Conservation (phyloP, 1,284 basidiomycete genomes). For the Coniferiporia weirii region DNA sequence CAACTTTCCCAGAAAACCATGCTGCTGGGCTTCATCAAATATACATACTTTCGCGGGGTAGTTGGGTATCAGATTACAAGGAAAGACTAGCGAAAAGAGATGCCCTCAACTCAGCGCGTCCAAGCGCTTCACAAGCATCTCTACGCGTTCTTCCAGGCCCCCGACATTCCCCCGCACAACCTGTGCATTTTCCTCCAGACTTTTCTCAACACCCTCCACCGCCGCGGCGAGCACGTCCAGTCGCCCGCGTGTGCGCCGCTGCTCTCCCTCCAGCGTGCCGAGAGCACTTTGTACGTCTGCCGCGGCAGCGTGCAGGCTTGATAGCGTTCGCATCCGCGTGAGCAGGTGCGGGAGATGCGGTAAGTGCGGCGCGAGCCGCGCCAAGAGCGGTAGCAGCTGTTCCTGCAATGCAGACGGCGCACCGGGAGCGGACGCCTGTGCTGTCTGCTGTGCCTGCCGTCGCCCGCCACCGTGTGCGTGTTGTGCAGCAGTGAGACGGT, state of each 20-base stretch:
- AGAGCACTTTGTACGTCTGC: constrained; percentile 71
- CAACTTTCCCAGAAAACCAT: no score
- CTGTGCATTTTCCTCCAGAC: constrained; percentile 69
- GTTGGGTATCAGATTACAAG: background rate
- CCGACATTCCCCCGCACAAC: constrained; percentile 70
- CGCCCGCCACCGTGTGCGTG: constrained; percentile 20
- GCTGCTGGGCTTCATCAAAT: no score
- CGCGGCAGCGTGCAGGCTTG: constrained; percentile 78
- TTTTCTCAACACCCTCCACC: constrained; percentile 66
- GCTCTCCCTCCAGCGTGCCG: constrained; percentile 66
- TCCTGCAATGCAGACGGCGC: constrained; percentile 46
- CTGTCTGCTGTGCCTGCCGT: constrained; percentile 33
- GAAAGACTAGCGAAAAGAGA: background rate
- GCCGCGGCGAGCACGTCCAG: constrained; percentile 67
- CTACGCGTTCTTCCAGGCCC: constrained; percentile 63
- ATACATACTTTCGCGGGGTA: no score
- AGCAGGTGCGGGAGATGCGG: constrained; percentile 93
- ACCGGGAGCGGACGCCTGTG: constrained; percentile 27
- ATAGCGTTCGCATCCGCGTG: constrained; percentile 78
- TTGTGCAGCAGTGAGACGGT: constrained; percentile 56
- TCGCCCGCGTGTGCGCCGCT: constrained; percentile 54
- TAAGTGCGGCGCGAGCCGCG: constrained; percentile 79
- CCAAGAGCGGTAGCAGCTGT: constrained; percentile 69
- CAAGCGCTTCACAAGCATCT: constrained; percentile 46
- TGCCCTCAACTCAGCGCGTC: constrained; percentile 32